Evolutionary conservation across 129 eudicot genomes (phyloP), one percentile per base, ranked within the genome.

Genomic region (sunflower (Helianthus annuus)): DNA sequence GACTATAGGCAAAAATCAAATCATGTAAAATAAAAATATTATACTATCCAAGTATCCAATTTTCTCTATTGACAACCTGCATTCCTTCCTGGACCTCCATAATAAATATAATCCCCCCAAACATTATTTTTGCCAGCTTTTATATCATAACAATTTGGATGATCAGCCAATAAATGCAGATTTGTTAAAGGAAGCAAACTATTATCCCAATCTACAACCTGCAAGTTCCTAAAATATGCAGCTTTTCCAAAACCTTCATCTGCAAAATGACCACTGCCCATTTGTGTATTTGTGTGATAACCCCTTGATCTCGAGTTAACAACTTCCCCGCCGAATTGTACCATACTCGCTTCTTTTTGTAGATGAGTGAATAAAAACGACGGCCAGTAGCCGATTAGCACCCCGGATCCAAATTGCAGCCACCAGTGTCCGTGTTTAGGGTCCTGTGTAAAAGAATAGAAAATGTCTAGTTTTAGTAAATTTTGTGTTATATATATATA

Each of bases 341-440:
- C 48, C 99, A 94, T 94, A 82, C 95, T 90, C 55, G 99, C 99
- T 60, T 94, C 94, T 36, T 68, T 74, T 70, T 83, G 88, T 19
- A 94, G 38, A 74, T 94, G 99, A 57, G 87, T 90, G 66, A 94
- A 94, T 66, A 94, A 78, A 69, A 84, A 88, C 15, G 89, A 85
- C 5, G 99, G 99, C 99, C 99, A 94, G 38, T 94, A 94, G 15
- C 99, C 99, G 3, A 94, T 95, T 10, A 94, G 80, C 34, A 88
- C 76, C 61, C 99, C 99, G 0, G 89, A 63, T 48, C 99, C 99
- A 56, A 94, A 84, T 46, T 90, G 84, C 0, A 94, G 97, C 99
- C 99, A 94, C 99, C 99, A 94, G 34, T 94, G 97, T 79, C 97
- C 99, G 55, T 88, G 97, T 75, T 88, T 94, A 56, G 99, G 99